Evolutionary conservation across 2,329 filamentous ascomycete species (phyloP), one percentile per base, ranked within the genome.

Genomic region (Sporothrix euskadiensis): DNA sequence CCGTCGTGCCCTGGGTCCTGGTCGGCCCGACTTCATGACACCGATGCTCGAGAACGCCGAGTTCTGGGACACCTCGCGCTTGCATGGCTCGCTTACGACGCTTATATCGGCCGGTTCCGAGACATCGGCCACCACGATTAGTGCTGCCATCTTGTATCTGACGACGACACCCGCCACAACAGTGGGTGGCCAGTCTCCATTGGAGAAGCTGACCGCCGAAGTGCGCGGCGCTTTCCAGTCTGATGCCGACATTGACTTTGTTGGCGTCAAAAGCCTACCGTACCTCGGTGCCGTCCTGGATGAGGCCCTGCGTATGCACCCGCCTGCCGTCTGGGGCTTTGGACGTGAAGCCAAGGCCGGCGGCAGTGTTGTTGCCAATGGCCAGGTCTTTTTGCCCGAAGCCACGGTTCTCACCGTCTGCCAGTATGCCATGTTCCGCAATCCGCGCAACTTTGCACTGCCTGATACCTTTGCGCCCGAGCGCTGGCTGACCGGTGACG

Each of bases 21-120:
- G 70, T 47, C 71, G 75, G 19, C 61, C 73, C 14, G 75, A 76
- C 68, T 76, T 76, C 26, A 73, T 76, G 66, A 52, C 69, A 9
- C 54, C 69, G n/a, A 76, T 76, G 69, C 35, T 75, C 9, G 63
- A 47, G 16, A 16, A 72, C 44, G 39, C 26, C 16, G 47, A 30
- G 30, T 71, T 74, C 10, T 72, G 63, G 69, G 66, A 30, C 22
- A 54, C 16, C 9, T 14, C 44, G 26, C 72, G 72, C 57, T 63
- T 76, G 30, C 49, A 35, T 26, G 72, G 35, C 68, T 74, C 73
- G 22, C 49, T 69, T 1, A 44, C 74, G n/a, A 75, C 80, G 12
- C 76, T 83, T 3, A 79, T 87, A 41, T 78, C 84, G 16, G 85
- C 84, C 6, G 85, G 86, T 4, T 84, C 83, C 3, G 86, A 88